phyloP scores from a whole-genome alignment of 805 yeast species.

The Ogataea trehalophila region DNA sequence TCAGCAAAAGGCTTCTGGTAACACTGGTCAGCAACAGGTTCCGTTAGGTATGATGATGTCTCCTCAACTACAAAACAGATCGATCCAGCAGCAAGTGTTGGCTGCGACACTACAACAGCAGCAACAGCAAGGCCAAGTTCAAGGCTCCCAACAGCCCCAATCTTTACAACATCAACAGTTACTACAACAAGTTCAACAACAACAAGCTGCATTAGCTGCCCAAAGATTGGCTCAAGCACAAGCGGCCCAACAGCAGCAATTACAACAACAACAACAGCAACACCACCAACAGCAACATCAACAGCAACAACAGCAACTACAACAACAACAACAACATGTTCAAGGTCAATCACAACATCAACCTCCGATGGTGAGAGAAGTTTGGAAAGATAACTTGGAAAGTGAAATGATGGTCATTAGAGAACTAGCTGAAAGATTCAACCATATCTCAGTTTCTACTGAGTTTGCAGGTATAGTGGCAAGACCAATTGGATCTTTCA shows the following conservation, averaged over 20 bases:
- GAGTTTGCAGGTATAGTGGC: constrained; percentile 97
- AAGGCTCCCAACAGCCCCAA: constrained; percentile 3
- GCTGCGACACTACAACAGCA: constrained; percentile 23
- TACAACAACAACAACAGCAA: constrained; percentile 21
- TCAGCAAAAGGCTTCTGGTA: constrained; percentile 13
- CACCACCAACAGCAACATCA: constrained; percentile 21
- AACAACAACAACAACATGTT: constrained; percentile 11
- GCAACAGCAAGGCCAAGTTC: constrained; percentile 17
- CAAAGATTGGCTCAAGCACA: constrained; percentile 16
- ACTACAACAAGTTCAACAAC: constrained; percentile 20
- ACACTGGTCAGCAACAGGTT: constrained; percentile 15
- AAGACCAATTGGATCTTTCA: constrained; percentile 90
- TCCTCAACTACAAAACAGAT: constrained; percentile 30
- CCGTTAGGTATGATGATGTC: constrained; percentile 31
- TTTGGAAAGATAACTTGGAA: constrained; percentile 67
- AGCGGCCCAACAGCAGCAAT: constrained; percentile 11
- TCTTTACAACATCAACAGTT: constrained; percentile 17
- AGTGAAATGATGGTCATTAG: constrained; percentile 61
- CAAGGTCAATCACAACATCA: constrained; percentile 12
- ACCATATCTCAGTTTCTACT: constrained; percentile 68
- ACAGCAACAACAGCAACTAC: constrained; percentile 21
- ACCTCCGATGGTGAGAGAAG: constrained; percentile 57
- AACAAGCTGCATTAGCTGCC: constrained; percentile 22
- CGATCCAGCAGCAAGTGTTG: constrained; percentile 26
- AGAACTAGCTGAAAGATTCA: constrained; percentile 50